Base-by-base conservation (phyloP, 805 yeast genomes). In the Candida oleophila region DNA sequence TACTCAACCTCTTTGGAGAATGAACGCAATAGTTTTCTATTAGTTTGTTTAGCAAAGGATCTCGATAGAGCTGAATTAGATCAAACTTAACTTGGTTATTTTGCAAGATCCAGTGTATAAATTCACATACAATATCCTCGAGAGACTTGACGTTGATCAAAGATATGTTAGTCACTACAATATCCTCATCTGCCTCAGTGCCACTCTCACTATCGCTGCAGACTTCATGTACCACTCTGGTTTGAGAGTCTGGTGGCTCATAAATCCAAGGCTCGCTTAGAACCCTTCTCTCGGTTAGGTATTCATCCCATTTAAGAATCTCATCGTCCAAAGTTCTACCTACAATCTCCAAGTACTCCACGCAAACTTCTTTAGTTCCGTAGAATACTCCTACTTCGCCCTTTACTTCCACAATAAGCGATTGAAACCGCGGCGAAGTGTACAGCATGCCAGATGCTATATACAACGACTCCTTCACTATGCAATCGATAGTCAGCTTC, bases 201-300 rank as follows among this genome's bases (percentile, higher is more conserved):
- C 30, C 9, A 35, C 14, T 28, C 19, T 34, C 37, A 12, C 16
- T 15, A 5, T 15, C 12, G 7, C 19, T 34, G 37, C 12, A 7
- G 14, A 34, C 18, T 34, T 34, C 37, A 9, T 36, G 4, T 11
- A 16, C 14, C 18, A 8, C 12, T 34, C 8, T 15, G 37, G 37
- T 5, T 7, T 15, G 19, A 36, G 12, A 5, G 22, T 20, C 21
- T 4, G 22, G 14, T 7, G 12, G 12, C 21, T 20, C 39, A 39
- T 51, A 59, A 3, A 49, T 52, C 76, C 76, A 71, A 0, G 66
- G 67, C 2, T 15, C 38, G 4, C 22, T 15, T 2, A 69, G 53
- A 3, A 50, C 38, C 14, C 16, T 12, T 41, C 34, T 4, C 50
- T 42, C 30, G 67, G 52, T 50, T 15, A 71, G 46, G 11, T 58